Evolutionary conservation across 129 eudicot species (phyloP), one percentile per base, ranked within the genome.

Genomic region (Gnaphalium uliginosum): DNA sequence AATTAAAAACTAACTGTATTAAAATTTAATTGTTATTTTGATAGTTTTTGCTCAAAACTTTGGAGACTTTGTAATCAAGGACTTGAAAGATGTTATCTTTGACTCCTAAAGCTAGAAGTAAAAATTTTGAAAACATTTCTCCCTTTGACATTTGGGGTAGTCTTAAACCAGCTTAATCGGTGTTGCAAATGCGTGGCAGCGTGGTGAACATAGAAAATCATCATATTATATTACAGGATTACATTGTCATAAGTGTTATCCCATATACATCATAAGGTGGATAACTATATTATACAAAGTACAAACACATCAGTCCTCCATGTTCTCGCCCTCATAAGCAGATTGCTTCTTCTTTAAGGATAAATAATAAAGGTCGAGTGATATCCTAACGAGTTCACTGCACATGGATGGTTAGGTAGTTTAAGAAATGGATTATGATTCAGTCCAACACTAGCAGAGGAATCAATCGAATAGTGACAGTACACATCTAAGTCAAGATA

Each of bases 21-120:
- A 32, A 65, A 30, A 6, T 65, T 15, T 4, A 65, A 32, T 5
- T 54, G 8, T 5, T 54, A 11, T 5, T 32, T n/a, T 54, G 53
- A 32, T 56, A 32, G 30, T 32, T 71, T 71, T 71, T 51, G 62
- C 4, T 48, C 59, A 70, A 48, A 48, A 70, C 2, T 26, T 14
- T 23, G 6, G 56, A 23, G 24, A 15, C 7, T 23, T 46, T 69
- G 26, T 70, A 18, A 5, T 26, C 43, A 18, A 72, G 67, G 54
- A 72, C 67, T 72, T 23, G 22, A 33, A 32, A 22, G 67, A 14
- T 15, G 18, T 57, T 72, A 33, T 54, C 51, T 14, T 56, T 72
- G 76, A 57, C 33, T 13, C 14, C 18, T 72, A 53, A 54, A 54
- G 54, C 75, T 53, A 53, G 50, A 70, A 71, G 30, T 60, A 35